Base-by-base conservation (phyloP, 805 yeast genomes). In the Maudiozyma saulgeensis region DNA sequence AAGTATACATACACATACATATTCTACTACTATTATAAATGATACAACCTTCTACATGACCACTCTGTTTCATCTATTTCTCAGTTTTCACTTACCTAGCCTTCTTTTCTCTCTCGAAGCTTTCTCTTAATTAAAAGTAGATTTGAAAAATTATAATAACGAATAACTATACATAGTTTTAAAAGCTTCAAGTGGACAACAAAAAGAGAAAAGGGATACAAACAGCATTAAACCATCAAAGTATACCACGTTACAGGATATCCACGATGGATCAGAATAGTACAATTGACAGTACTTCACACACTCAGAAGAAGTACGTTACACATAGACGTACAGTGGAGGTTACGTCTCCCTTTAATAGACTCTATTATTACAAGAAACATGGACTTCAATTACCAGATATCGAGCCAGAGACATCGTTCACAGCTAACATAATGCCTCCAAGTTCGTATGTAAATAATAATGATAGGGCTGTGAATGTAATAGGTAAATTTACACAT, bases 401-500 rank as follows among this genome's bases (percentile, higher is more conserved):
- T 12, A 56, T 64, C 19, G 61, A 62, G 43, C 63, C 67, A 12
- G 68, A 64, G 32, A 60, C 63, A 1, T 58, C 63, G 8, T 65
- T 54, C 47, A 56, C 64, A 1, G 48, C 62, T 3, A 57, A 65
- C 49, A 55, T 65, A 18, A 45, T 65, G 49, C 67, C 69, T 6
- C 67, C 69, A 12, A 53, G 57, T 51, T 58, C 57, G 15, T 63
- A 62, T 42, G 46, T 50, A 6, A 48, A 47, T 25, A 34, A 41
- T 2, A 52, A 50, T 31, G 52, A 50, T 18, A 50, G 67, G 16
- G 59, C 79, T 1, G 70, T 84, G 51, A 89, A 89, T 60, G 64
- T 82, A 9, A 81, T 82, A 45, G 77, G 87, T 26, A 89, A 89
- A 60, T 89, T 91, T 64, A 93, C 88, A 4, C 98, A 91, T 69